Evolutionary conservation across 169 alveolate species (phyloP).

Genomic region (Theileria orientalis): DNA sequence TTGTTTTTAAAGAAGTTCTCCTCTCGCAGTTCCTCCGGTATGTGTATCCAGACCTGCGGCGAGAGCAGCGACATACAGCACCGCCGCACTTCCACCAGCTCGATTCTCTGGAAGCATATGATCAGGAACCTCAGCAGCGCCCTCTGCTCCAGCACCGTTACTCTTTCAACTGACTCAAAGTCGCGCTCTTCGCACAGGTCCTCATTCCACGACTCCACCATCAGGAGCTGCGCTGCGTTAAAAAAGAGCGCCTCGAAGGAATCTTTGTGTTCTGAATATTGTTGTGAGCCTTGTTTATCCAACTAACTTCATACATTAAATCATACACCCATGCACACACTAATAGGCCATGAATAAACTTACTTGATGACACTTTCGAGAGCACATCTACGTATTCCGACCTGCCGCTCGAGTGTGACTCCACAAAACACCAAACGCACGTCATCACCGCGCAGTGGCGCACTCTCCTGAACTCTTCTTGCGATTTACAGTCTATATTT

Average conservation of each 20-base stretch:
- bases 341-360: background rate
- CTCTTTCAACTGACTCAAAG: background rate
- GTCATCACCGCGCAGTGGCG: slow-evolving; percentile 59
- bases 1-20: slow-evolving; percentile 37
- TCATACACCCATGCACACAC: background rate
- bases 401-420: slow-evolving; percentile 57
- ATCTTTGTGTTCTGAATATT: slow-evolving; percentile 22
- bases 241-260: slow-evolving; percentile 54
- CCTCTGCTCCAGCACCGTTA: slow-evolving; percentile 58
- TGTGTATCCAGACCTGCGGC: slow-evolving; percentile 61
- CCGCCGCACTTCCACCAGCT: slow-evolving; percentile 41
- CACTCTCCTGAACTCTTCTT: slow-evolving; percentile 7
- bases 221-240: slow-evolving; percentile 62
- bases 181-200: slow-evolving; percentile 60
- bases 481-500: background rate
- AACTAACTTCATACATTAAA: background rate
- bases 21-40: slow-evolving; percentile 43
- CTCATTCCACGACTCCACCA: slow-evolving; percentile 58
- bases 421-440: slow-evolving; percentile 64
- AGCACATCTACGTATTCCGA: slow-evolving; percentile 56
- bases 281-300: background rate
- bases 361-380: slow-evolving; percentile 47
- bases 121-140: slow-evolving; percentile 59
- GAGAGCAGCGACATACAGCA: slow-evolving; percentile 60
- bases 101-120: slow-evolving; percentile 56